Evolutionary conservation across 805 yeast species (phyloP), one percentile per base, ranked within the genome.

Genomic region (Hanseniaspora osmophila): DNA sequence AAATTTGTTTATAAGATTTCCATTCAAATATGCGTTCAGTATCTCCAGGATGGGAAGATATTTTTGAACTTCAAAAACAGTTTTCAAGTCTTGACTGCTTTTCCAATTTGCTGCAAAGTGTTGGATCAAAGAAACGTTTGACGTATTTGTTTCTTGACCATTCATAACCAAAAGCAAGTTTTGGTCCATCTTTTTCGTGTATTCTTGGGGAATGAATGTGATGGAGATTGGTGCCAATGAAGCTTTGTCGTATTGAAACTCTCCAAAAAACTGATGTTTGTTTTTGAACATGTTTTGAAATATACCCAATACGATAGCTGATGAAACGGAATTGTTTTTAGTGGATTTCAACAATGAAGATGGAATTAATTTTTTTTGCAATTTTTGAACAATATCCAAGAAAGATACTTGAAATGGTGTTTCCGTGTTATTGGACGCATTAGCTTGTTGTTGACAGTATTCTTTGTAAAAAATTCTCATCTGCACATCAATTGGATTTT

Each of bases 11-110:
- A 72, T 54, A 17, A 57, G 48, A 41, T 78, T 76, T 0, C 78
- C 80, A 6, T 75, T 73, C 2, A 75, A 68, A 55, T 74, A 80
- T 38, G 74, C 73, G 48, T 70, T 72, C 45, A 81, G 55, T 41
- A 80, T 50, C 17, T 62, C 63, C 12, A 78, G 54, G 3, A 74
- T 59, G 1, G 67, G 66, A 0, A 65, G 57, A 48, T 62, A 67
- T 9, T 48, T 22, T n/a, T 22, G 27, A 22, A 22, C 7, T 22
- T 22, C 27, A 5, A 7, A 7, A 22, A 22, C 7, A 22, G 4
- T 22, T 22, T 22, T 22, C 7, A 7, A 22, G 7, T 22, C 7
- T 22, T 22, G 4, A 7, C 27, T 22, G 27, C 6, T 35, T 15
- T 35, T 35, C 16, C n/a, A 13, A 35, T 6, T 7, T 35, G 18